A percentile compares a stretch with the other conserved stretches of the same genome.
phyloP scores from a whole-genome alignment of 2,329 filamentous ascomycete species.

The Beauveria sp. region DNA sequence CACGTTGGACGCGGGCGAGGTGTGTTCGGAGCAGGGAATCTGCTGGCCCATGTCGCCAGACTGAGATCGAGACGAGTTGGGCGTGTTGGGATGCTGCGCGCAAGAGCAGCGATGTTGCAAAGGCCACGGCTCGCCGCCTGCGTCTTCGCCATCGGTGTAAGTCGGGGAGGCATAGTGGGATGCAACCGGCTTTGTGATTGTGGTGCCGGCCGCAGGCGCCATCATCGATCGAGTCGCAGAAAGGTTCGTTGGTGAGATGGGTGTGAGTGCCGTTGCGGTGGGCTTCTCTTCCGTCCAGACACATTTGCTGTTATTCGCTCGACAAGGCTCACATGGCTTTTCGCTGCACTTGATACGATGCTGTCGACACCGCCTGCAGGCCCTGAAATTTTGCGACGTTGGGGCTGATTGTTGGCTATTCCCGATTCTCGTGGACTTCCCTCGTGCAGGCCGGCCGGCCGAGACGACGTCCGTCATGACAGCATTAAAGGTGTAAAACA shows the following conservation, averaged over 20 bases:
- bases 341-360: neutral
- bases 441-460: neutral
- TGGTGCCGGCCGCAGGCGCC: neutral
- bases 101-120: neutral
- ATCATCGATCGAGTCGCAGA: neutral
- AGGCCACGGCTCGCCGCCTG: neutral
- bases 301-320: neutral
- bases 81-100: neutral
- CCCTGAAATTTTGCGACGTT: neutral
- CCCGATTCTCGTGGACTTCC: neutral
- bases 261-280: neutral
- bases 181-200: neutral
- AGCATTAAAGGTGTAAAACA: neutral
- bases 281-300: neutral
- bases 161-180: neutral
- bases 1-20: neutral
- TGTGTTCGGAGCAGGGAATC: neutral
- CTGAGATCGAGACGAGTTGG: neutral
- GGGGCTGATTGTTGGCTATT: neutral
- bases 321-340: neutral
- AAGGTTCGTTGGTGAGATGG: neutral
- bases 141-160: neutral
- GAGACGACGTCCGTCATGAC: neutral
- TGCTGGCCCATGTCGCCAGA: neutral
- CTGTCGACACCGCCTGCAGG: neutral